Evolutionary conservation across 345 rosid genomes (phyloP).

Genomic region (Syzygium jambos): DNA sequence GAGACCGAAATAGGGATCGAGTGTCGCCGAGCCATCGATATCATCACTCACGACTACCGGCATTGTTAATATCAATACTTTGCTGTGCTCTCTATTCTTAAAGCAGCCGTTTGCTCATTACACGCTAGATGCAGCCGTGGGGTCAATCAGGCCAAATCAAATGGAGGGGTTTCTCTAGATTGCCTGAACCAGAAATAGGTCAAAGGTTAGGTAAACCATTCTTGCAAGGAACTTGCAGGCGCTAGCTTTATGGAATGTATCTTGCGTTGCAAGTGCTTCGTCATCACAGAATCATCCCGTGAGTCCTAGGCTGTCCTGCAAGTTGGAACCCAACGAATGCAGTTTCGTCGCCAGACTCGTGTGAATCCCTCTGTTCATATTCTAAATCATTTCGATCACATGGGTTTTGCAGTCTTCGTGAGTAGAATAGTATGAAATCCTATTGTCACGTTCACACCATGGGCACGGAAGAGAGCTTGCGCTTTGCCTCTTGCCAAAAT

Average conservation of each 20-base stretch:
- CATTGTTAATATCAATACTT: neutral
- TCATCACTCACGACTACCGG: slow-evolving; percentile 54
- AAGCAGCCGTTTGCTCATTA: neutral
- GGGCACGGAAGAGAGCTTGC: neutral
- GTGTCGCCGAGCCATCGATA: slow-evolving; percentile 47
- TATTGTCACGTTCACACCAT: neutral
- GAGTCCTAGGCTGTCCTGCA: neutral
- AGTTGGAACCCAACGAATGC: no score
- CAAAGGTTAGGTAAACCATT: neutral
- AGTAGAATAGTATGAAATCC: neutral
- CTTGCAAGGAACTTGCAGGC: neutral
- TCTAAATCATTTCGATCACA: neutral
- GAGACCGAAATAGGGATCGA: slow-evolving; percentile 33
- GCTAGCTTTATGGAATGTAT: neutral
- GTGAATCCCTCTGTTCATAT: neutral
- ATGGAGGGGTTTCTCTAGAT: neutral
- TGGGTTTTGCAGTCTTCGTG: neutral
- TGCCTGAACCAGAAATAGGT: neutral
- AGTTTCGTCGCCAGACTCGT: no score
- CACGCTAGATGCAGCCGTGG: neutral
- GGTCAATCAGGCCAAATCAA: neutral
- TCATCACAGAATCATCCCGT: neutral
- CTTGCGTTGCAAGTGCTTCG: neutral
- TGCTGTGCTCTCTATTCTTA: neutral
- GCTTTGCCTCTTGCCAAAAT: neutral